phyloP scores from a whole-genome alignment of 2,329 filamentous ascomycete species.

The Ascochyta pisi region DNA sequence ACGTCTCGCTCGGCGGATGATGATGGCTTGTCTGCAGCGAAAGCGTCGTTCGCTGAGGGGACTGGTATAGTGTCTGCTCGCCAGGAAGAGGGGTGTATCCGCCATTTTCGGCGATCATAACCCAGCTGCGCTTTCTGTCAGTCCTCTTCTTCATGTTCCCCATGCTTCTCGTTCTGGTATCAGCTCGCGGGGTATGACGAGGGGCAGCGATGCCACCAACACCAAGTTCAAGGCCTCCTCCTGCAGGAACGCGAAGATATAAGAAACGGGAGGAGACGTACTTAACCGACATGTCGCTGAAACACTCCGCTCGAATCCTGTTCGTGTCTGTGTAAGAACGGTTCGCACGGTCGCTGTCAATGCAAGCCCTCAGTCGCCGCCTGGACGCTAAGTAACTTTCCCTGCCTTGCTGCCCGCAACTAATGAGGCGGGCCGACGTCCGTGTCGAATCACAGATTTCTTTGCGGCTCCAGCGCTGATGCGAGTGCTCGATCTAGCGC shows the following conservation, averaged over 20 bases:
- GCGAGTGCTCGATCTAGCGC: slow-evolving; percentile 32
- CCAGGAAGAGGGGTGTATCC: slow-evolving; percentile 85
- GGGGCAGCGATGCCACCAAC: slow-evolving; percentile 14
- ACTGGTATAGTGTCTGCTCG: slow-evolving; percentile 82
- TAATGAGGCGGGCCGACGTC: slow-evolving; percentile 26
- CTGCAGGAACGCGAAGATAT: not conserved
- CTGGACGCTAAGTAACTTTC: slow-evolving; percentile 9
- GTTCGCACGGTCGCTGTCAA: slow-evolving; percentile 27
- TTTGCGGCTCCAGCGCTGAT: slow-evolving; percentile 25
- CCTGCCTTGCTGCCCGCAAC: slow-evolving; percentile 19
- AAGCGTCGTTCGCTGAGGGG: slow-evolving; percentile 78
- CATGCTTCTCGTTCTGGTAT: slow-evolving; percentile 7
- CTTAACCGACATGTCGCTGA: slow-evolving; percentile 49
- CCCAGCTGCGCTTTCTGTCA: slow-evolving; percentile 70
- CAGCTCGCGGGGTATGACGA: slow-evolving; percentile 22
- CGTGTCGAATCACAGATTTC: slow-evolving; percentile 30
- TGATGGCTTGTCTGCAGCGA: slow-evolving; percentile 75
- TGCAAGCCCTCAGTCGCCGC: slow-evolving; percentile 27
- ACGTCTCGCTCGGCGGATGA: slow-evolving; percentile 67
- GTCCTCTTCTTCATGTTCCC: slow-evolving; percentile 36
- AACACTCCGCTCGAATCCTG: slow-evolving; percentile 26
- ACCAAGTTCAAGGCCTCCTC: slow-evolving; percentile 6
- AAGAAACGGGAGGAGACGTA: slow-evolving; percentile 35
- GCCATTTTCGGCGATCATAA: slow-evolving; percentile 78
- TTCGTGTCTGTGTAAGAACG: slow-evolving; percentile 30